A percentile compares a stretch with the other conserved stretches of the same genome.
phyloP scores from a whole-genome alignment of 2,329 filamentous ascomycete genomes.

The Fusarium tricinctum region DNA sequence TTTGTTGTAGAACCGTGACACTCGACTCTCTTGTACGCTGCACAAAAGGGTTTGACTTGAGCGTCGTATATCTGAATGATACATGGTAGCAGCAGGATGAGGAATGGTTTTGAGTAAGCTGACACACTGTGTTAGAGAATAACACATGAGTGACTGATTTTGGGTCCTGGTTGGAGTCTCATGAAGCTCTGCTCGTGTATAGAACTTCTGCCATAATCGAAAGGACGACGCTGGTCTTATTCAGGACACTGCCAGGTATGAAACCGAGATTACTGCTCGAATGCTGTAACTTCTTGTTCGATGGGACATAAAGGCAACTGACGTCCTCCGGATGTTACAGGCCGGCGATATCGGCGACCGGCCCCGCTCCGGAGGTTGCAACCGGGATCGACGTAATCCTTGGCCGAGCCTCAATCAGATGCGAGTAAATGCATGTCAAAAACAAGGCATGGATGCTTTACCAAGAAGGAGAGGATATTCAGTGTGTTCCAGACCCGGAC shows the following conservation, averaged over 20 bases:
- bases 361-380: slow-evolving; percentile 37
- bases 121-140: background rate
- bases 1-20: background rate
- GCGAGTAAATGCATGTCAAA: background rate
- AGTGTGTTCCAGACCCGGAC: background rate
- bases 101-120: background rate
- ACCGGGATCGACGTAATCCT: slow-evolving; percentile 35
- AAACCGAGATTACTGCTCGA: background rate
- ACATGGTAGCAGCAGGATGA: background rate
- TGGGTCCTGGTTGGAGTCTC: too few relatives aligned
- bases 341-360: slow-evolving; percentile 24
- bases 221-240: background rate
- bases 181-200: background rate
- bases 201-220: background rate
- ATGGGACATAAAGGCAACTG: background rate
- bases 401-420: slow-evolving; percentile 32
- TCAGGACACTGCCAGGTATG: background rate
- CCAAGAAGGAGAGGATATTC: background rate
- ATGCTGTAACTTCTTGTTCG: background rate
- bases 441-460: slow-evolving; percentile 15
- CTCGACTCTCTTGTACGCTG: background rate
- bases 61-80: background rate
- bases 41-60: background rate
- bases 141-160: background rate
- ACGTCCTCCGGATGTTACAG: slow-evolving; percentile 19